A percentile compares a stretch with the other conserved stretches of the same genome.
phyloP scores from a whole-genome alignment of 805 yeast species.

The Starmerella ratchasimensis region DNA sequence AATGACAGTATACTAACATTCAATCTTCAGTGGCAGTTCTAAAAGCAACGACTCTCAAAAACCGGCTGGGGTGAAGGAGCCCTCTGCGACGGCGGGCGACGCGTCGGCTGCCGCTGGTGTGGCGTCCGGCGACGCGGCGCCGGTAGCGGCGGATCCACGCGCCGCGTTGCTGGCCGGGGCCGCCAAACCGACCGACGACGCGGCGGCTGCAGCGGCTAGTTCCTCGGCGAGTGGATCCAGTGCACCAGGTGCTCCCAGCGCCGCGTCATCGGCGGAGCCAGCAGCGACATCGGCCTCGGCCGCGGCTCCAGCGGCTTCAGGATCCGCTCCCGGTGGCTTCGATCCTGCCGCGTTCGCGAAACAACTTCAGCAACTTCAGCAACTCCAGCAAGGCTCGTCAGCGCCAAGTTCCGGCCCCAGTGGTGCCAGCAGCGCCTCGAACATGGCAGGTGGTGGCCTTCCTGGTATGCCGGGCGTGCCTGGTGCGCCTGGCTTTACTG shows the following conservation, averaged over 20 bases:
- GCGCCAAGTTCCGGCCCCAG: background rate
- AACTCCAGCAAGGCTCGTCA: constrained; percentile 14
- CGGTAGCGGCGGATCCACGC: constrained; percentile 4
- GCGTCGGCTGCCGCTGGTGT: no score
- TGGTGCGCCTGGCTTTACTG: constrained; percentile 6
- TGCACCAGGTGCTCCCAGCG: background rate
- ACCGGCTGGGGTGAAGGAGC: background rate
- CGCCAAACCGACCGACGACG: no score
- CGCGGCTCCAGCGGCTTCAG: constrained; percentile 12
- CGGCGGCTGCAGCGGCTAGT: background rate
- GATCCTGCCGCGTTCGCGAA: constrained; percentile 20
- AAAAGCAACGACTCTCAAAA: constrained; percentile 18
- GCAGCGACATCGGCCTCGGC: constrained; percentile 12
- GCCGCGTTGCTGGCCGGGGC: constrained; percentile 2
- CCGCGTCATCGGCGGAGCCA: constrained; percentile 2
- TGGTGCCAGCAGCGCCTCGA: background rate
- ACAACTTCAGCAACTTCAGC: constrained; percentile 22
- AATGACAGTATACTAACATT: constrained; percentile 20
- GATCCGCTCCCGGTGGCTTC: constrained; percentile 16
- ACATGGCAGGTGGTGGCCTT: no score
- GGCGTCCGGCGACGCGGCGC: background rate
- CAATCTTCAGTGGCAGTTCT: constrained; percentile 25
- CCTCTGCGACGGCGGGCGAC: background rate
- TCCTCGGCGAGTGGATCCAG: background rate
- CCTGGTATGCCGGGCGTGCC: no score